Percentiles rank a stretch among this genome's conserved stretches.
Evolutionary conservation across 2,329 filamentous ascomycete genomes (phyloP).

Genomic region (Arthrobotrys pseudoclavata): DNA sequence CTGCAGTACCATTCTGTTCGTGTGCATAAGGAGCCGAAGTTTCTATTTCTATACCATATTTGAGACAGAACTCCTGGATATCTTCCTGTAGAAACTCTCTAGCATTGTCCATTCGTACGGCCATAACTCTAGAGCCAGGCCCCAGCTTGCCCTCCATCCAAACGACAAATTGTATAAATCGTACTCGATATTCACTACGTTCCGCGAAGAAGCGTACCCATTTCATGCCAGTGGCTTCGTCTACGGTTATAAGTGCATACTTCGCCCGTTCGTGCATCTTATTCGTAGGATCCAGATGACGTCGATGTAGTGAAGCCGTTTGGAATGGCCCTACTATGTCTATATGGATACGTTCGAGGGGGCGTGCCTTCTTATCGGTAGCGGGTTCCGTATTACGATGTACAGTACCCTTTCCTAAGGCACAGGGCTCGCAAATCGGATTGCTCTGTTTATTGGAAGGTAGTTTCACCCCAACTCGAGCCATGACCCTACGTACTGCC

Average conservation of each 20-base stretch:
- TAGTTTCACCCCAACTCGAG: constrained; percentile 18
- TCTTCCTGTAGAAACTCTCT: too few species aligned
- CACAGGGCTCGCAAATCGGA: constrained; percentile 15
- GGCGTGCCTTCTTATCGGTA: neutral
- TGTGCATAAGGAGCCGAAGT: too few species aligned
- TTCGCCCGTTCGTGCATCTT: constrained; percentile 61
- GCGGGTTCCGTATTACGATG: too few species aligned
- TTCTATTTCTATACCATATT: too few species aligned
- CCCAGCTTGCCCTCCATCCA: too few species aligned
- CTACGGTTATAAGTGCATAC: constrained; percentile 60
- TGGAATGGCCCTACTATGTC: neutral
- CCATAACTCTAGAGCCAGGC: too few species aligned
- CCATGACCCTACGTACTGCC: constrained; percentile 11
- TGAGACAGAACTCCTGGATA: too few species aligned
- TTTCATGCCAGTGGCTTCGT: constrained; percentile 60
- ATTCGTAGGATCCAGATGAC: constrained; percentile 60
- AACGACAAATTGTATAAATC: too few species aligned
- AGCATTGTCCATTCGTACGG: too few species aligned
- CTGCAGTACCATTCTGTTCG: neutral
- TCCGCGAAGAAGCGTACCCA: constrained; percentile 18
- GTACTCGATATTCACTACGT: too few species aligned
- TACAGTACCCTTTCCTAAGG: constrained; percentile 19
- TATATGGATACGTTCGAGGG: constrained; percentile 16
- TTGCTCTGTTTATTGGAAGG: constrained; percentile 15
- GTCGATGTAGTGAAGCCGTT: constrained; percentile 46